Evolutionary conservation across 345 rosid genomes (phyloP).

Genomic region (Sonneratia alba): DNA sequence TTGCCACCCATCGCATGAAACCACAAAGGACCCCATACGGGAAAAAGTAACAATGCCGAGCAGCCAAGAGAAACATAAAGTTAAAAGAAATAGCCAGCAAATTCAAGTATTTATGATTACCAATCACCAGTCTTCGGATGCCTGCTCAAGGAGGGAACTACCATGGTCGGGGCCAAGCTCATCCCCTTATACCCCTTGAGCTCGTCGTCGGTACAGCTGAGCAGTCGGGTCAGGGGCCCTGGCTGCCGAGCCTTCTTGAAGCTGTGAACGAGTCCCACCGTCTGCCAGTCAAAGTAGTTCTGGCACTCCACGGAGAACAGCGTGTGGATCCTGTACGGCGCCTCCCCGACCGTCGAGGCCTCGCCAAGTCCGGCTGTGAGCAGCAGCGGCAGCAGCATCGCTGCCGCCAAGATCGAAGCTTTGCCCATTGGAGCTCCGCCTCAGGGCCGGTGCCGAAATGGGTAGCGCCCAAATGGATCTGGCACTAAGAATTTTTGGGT

Average conservation of each 20-base stretch:
- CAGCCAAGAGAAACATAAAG: background rate
- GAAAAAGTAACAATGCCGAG: background rate
- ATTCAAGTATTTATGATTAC: conserved; percentile 20
- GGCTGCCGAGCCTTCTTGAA: conserved; percentile 82
- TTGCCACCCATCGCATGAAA: background rate
- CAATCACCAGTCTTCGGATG: conserved; percentile 94
- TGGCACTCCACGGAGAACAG: conserved; percentile 95
- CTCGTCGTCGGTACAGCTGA: conserved; percentile 90
- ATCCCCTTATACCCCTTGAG: conserved; percentile 67
- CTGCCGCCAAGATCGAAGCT: conserved; percentile 14
- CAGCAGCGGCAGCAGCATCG: conserved; percentile 14
- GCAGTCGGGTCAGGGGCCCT: conserved; percentile 78
- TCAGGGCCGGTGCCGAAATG: conserved; percentile 16
- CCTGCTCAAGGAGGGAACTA: conserved; percentile 88
- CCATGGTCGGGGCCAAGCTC: conserved; percentile 82
- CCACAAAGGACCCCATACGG: background rate
- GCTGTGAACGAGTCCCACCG: conserved; percentile 88
- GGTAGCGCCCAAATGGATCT: conserved; percentile 4
- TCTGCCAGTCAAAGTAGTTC: conserved; percentile 96
- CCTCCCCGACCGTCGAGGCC: conserved; percentile 25
- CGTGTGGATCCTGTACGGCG: conserved; percentile 85
- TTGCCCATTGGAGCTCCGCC: conserved; percentile 30
- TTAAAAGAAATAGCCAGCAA: background rate
- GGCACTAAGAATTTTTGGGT: background rate
- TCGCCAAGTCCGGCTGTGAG: background rate